These are phyloP conservation scores for Thelonectria rubi DNA, from an alignment of 2,329 filamentous ascomycete species.

Conservation along the genomic window DNA sequence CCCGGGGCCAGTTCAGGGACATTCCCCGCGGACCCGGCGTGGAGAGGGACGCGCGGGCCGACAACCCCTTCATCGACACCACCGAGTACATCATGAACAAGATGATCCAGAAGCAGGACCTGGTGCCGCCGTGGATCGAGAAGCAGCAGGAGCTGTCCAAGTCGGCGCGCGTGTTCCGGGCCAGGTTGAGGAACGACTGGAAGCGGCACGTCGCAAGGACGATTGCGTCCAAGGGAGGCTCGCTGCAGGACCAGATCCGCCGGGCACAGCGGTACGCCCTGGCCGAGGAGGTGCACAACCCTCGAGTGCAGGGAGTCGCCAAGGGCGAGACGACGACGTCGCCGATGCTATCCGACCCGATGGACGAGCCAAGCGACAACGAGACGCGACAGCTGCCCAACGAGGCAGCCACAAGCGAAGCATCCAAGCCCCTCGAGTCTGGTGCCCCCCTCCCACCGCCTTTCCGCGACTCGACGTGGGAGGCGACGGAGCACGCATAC, in stretches of 20 bases:
- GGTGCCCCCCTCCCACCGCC: slow-evolving; percentile 56
- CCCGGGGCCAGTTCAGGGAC: slow-evolving; percentile 86
- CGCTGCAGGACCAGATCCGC: slow-evolving; percentile 75
- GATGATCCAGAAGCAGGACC: slow-evolving; percentile 95
- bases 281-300: slow-evolving; percentile 75
- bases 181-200: slow-evolving; percentile 83
- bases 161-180: slow-evolving; percentile 74
- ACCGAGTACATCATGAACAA: slow-evolving; percentile 99
- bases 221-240: slow-evolving; percentile 81
- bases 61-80: slow-evolving; percentile 91
- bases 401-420: neutral
- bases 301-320: slow-evolving; percentile 54
- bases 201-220: slow-evolving; percentile 80
- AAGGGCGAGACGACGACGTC: slow-evolving; percentile 53
- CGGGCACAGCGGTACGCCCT: slow-evolving; percentile 77
- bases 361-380: slow-evolving; percentile 41
- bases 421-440: slow-evolving; percentile 6
- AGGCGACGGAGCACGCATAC: slow-evolving; percentile 76
- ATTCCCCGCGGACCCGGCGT: slow-evolving; percentile 82
- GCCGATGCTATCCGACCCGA: slow-evolving; percentile 60
- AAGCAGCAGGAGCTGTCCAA: slow-evolving; percentile 91
- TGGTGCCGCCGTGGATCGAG: slow-evolving; percentile 98
- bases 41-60: slow-evolving; percentile 82
- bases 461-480: slow-evolving; percentile 83
- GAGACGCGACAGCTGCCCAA: slow-evolving; percentile 42